Evolutionary conservation across 805 yeast species (phyloP), one percentile per base, ranked within the genome.

Genomic region (Candida ficus): DNA sequence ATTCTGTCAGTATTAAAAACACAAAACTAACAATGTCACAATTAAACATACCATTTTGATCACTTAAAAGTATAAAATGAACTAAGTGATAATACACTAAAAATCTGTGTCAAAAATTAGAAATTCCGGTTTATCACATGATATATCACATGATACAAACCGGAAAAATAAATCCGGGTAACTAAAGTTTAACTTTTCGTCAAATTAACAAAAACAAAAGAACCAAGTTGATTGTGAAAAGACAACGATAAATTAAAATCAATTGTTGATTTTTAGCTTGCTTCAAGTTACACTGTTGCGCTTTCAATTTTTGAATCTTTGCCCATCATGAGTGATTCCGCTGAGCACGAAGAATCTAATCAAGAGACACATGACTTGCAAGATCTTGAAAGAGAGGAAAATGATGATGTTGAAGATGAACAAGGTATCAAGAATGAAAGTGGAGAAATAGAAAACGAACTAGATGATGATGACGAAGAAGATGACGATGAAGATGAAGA

Each of bases 401-500:
- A 28, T 1, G 57, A 53, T n/a, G 54, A 51, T 36, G 39, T 29
- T 18, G 35, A 34, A 14, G 56, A 52, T 12, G 53, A 52, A 29
- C 28, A 23, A 11, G 42, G 37, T n/a, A 10, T 37, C 5, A 35
- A 38, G 18, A 36, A 36, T 21, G 42, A 38, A 22, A 33, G 37
- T 35, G 37, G 35, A 10, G 45, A 35, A 17, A 41, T 46, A 14
- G 43, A 34, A 12, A 44, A 44, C 8, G 60, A 49, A 7, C 64
- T 54, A 1, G 57, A 51, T 8, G 58, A 49, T 3, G 59, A 56
- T 0, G 61, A 58, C 1, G 71, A 64, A 0, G 70, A 65, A 4
- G 70, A 66, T 0, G 73, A 68, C 0, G 75, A 68, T 1, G 76
- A 73, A 0, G 77, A 71, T 0, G 76, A 72, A 0, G 79, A 66